phyloP scores from a whole-genome alignment of 1,139 yeast species.

The Diutina siamensis region DNA sequence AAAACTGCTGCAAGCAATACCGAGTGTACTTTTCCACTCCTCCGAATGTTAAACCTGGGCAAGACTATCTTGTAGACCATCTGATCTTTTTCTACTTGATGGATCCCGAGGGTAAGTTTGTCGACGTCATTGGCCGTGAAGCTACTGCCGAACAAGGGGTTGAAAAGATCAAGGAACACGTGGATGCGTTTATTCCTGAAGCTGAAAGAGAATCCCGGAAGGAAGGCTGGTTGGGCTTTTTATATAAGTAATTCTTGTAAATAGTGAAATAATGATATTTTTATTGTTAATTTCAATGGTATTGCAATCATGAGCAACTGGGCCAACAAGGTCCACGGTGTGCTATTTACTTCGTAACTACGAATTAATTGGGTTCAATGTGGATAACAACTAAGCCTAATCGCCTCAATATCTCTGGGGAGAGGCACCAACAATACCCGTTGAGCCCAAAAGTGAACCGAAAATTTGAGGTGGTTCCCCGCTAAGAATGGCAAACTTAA shows the following conservation, averaged over 20 bases:
- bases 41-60: slow-evolving; percentile 84
- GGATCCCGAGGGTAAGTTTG: slow-evolving; percentile 94
- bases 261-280: too few relatives aligned
- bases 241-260: slow-evolving; percentile 23
- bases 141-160: slow-evolving; percentile 72
- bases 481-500: too few relatives aligned
- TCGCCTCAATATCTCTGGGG: too few relatives aligned
- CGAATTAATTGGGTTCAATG: too few relatives aligned
- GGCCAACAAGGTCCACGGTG: too few relatives aligned
- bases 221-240: slow-evolving; percentile 44
- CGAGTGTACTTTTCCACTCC: slow-evolving; percentile 96
- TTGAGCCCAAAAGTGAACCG: too few relatives aligned
- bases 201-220: slow-evolving; percentile 50
- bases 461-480: too few relatives aligned
- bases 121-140: slow-evolving; percentile 89
- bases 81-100: slow-evolving; percentile 90
- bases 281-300: too few relatives aligned
- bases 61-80: slow-evolving; percentile 92
- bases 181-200: slow-evolving; percentile 65
- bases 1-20: slow-evolving; percentile 72
- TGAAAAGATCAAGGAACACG: slow-evolving; percentile 65
- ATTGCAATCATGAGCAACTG: too few relatives aligned
- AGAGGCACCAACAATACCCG: too few relatives aligned
- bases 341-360: too few relatives aligned
- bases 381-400: too few relatives aligned